Evolutionary conservation across 768 basidiomycete species (phyloP).

Genomic region (Gautieria morchelliformis): DNA sequence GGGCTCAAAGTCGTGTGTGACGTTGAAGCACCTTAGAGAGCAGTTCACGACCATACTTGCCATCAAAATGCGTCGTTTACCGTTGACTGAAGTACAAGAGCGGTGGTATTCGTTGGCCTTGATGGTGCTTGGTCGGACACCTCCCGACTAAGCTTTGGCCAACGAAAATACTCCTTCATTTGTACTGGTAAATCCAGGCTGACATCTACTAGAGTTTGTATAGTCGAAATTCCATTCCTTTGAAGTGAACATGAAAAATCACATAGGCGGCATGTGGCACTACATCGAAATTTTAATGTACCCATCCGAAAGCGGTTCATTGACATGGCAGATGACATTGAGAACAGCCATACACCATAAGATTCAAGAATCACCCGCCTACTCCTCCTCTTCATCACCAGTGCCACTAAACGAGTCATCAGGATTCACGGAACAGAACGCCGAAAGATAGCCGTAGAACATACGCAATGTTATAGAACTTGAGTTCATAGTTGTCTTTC

Average conservation of each 20-base stretch:
- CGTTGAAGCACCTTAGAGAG: conserved; percentile 69
- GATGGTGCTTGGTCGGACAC: conserved; percentile 38
- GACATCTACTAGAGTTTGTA: no score
- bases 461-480: conserved; percentile 90
- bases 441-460: conserved; percentile 19
- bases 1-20: conserved; percentile 61
- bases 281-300: no score
- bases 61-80: conserved; percentile 56
- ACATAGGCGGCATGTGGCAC: no score
- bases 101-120: conserved; percentile 70
- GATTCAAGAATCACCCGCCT: conserved; percentile 10
- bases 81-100: conserved; percentile 46
- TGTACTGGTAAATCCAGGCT: no score
- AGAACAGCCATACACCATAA: no score
- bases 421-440: neutral
- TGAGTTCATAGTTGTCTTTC: conserved; percentile 90
- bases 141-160: conserved; percentile 29
- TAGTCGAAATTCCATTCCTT: no score
- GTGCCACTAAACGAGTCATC: conserved; percentile 25
- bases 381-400: conserved; percentile 50
- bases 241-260: no score
- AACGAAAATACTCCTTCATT: neutral
- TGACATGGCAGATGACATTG: no score
- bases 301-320: no score
- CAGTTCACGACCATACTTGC: conserved; percentile 51